A percentile compares a stretch with the other conserved stretches of the same genome.
phyloP scores from a whole-genome alignment of 805 yeast genomes.

The Yarrowia sp. region DNA sequence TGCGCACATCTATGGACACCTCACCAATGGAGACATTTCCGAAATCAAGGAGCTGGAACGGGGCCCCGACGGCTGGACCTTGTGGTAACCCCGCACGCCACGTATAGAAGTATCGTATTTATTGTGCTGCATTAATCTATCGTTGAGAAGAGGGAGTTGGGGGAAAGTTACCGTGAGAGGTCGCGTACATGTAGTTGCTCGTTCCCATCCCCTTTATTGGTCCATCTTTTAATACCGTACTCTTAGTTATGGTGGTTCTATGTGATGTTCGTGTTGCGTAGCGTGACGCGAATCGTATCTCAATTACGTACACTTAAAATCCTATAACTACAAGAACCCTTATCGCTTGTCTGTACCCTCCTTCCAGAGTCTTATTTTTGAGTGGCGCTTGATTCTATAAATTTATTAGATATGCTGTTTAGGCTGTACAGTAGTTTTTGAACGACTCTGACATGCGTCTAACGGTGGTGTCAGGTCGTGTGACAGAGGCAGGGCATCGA shows the following conservation, averaged over 20 bases:
- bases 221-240: no score
- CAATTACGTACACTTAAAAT: no score
- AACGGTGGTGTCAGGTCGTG: neutral
- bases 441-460: neutral
- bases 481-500: neutral
- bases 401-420: neutral
- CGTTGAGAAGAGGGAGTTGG: neutral
- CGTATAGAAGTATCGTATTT: slow-evolving; percentile 17
- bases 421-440: neutral
- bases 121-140: slow-evolving; percentile 17
- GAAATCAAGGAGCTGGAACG: slow-evolving; percentile 24
- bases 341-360: neutral
- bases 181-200: neutral
- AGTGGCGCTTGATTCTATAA: neutral
- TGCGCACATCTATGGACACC: slow-evolving; percentile 34
- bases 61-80: slow-evolving; percentile 24
- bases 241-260: no score
- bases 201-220: no score
- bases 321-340: no score
- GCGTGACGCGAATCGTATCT: no score
- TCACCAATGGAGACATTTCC: slow-evolving; percentile 31
- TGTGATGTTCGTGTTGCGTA: no score
- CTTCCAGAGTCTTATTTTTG: no score
- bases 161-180: no score
- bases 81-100: slow-evolving; percentile 20